phyloP scores from a whole-genome alignment of 2,329 filamentous ascomycete genomes.

The Dryadomyces quercivorus region DNA sequence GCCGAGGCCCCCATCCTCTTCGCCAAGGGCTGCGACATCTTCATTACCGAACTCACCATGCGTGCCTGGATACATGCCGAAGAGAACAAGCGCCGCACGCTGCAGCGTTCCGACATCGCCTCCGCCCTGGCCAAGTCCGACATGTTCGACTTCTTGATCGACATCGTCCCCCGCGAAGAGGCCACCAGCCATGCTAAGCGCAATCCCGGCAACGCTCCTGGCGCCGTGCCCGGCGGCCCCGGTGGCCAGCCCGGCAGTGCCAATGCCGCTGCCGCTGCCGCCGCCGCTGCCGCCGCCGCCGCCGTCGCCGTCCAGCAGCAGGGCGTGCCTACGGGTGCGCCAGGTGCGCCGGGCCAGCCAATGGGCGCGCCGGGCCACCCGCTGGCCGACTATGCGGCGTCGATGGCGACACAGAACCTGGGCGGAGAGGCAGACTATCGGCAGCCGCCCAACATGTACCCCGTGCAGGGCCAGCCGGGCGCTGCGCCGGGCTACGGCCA shows the following conservation, averaged over 20 bases:
- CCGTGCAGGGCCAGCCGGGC: conserved; percentile 63
- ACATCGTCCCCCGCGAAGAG: conserved; percentile 95
- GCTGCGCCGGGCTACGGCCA: conserved; percentile 64
- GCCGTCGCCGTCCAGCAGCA: conserved; percentile 18
- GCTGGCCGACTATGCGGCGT: conserved; percentile 44
- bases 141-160: conserved; percentile 99
- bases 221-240: conserved; percentile 22
- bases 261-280: conserved; percentile 7
- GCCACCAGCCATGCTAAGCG: conserved; percentile 77
- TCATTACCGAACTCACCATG: conserved; percentile 98
- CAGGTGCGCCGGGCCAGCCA: conserved; percentile 37
- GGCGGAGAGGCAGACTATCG: conserved; percentile 67
- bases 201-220: conserved; percentile 31
- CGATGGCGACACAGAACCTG: conserved; percentile 49
- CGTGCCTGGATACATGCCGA: conserved; percentile 98
- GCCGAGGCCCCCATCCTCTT: conserved; percentile 96
- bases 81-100: conserved; percentile 92
- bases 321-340: conserved; percentile 32
- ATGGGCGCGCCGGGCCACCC: conserved; percentile 41
- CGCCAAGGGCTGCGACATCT: conserved; percentile 97
- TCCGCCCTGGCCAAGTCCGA: conserved; percentile 93
- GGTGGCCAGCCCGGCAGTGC: not conserved
- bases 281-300: conserved; percentile 9
- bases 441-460: conserved; percentile 68
- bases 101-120: conserved; percentile 93